These are phyloP conservation scores for Lactarius hengduanensis DNA, from an alignment of 768 basidiomycete genomes.

Conservation along the genomic window DNA sequence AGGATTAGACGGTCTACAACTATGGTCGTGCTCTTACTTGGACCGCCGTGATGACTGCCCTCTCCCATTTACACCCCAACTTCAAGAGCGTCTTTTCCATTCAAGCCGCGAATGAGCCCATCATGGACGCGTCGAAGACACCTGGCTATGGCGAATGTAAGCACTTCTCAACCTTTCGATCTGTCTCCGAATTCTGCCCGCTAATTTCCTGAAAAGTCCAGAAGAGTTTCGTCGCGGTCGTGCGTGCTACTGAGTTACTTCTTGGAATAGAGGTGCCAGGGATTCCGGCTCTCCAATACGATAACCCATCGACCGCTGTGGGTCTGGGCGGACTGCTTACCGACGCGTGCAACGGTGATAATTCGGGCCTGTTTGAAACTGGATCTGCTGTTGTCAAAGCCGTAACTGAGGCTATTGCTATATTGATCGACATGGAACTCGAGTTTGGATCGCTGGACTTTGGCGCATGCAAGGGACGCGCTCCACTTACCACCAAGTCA, in stretches of 20 bases:
- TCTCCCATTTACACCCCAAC: constrained; percentile 65
- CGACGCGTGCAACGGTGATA: not conserved
- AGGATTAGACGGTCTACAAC: constrained; percentile 59
- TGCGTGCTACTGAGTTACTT: constrained; percentile 23
- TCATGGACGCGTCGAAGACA: constrained; percentile 66
- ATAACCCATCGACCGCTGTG: not conserved
- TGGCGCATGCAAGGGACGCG: not conserved
- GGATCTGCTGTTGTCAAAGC: constrained; percentile 13
- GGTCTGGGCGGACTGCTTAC: constrained; percentile 3
- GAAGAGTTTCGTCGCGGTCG: constrained; percentile 3
- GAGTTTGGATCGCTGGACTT: constrained; percentile 13
- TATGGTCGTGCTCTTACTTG: constrained; percentile 78
- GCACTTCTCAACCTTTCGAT: constrained; percentile 29
- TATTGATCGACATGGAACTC: constrained; percentile 2
- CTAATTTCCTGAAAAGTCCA: constrained; percentile 7
- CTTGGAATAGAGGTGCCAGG: constrained; percentile 15
- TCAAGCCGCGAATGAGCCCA: constrained; percentile 76
- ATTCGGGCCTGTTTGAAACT: constrained; percentile 10
- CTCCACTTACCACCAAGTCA: constrained; percentile 22
- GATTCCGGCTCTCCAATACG: not conserved
- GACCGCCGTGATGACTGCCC: constrained; percentile 74
- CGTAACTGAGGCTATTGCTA: constrained; percentile 12
- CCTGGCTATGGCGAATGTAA: constrained; percentile 70
- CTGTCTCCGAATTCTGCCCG: not conserved
- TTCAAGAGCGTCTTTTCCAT: constrained; percentile 68